Percentiles rank a stretch among this genome's conserved stretches.
These are phyloP conservation scores for Dentiscutata heterogama DNA, from an alignment of 371 early-diverging fungal genomes.

Conservation along the genomic window DNA sequence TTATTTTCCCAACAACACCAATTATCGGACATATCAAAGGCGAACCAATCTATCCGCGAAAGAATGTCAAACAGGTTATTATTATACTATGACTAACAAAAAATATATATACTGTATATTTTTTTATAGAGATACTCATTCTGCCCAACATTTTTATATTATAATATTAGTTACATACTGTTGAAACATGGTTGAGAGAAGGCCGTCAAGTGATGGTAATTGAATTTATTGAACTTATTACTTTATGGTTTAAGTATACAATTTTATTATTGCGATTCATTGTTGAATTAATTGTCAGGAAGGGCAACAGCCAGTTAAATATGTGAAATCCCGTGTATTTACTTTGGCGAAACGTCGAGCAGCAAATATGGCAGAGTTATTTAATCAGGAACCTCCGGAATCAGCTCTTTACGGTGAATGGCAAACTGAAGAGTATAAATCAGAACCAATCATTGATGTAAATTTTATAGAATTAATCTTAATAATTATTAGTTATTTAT, in stretches of 20 bases:
- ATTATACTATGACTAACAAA: not conserved
- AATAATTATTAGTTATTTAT: not conserved
- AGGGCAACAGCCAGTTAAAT: constrained; percentile 74
- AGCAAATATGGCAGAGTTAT: constrained; percentile 59
- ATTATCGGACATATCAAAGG: constrained; percentile 80
- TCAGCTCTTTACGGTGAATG: constrained; percentile 82
- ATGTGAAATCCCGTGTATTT: constrained; percentile 70
- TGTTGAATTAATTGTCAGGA: constrained; percentile 14
- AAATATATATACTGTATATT: not conserved
- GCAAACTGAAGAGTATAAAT: constrained; percentile 81
- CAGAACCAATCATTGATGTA: constrained; percentile 76
- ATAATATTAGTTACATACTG: constrained; percentile 54
- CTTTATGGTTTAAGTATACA: not conserved
- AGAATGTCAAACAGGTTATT: constrained; percentile 66
- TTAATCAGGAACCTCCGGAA: constrained; percentile 53
- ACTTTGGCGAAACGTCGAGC: constrained; percentile 66
- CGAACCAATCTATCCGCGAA: constrained; percentile 84
- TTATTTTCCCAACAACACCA: constrained; percentile 71
- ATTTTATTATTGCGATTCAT: not conserved
- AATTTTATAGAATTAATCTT: constrained; percentile 30
- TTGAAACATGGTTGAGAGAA: constrained; percentile 74
- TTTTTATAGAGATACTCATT: not conserved
- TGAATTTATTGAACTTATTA: constrained; percentile 19
- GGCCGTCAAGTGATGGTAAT: constrained; percentile 65
- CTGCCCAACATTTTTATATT: constrained; percentile 11